A percentile compares a stretch with the other conserved stretches of the same genome.
Evolutionary conservation across 306 rosid genomes (phyloP).

Genomic region (Rubus idaeus): DNA sequence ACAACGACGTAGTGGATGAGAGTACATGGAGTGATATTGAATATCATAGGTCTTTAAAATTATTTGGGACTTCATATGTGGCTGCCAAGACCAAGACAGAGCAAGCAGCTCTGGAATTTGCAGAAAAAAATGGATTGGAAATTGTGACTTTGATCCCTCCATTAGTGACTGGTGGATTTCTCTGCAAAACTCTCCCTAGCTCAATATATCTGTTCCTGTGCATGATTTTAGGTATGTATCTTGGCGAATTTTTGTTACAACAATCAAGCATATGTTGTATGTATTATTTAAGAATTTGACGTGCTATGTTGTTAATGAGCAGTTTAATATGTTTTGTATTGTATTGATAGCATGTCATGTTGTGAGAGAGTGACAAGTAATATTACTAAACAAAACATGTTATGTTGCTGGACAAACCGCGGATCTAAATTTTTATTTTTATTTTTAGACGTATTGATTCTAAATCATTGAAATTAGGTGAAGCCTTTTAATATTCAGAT

Average conservation of each 20-base stretch:
- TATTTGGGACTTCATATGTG: conserved; percentile 31
- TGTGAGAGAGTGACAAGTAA: too few species aligned
- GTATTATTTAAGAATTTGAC: too few species aligned
- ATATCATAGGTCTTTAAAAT: conserved; percentile 17
- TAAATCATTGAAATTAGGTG: too few species aligned
- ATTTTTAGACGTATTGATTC: too few species aligned
- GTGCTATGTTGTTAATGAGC: too few species aligned
- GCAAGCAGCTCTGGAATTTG: conserved; percentile 50
- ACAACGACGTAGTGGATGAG: conserved; percentile 38
- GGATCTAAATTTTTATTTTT: too few species aligned
- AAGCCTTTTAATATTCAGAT: too few species aligned
- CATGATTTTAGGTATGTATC: conserved; percentile 42
- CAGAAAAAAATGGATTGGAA: conserved; percentile 45
- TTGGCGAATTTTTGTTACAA: not conserved
- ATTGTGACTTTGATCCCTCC: conserved; percentile 48
- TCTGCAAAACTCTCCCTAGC: conserved; percentile 48
- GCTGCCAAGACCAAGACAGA: conserved; percentile 58
- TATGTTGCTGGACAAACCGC: too few species aligned
- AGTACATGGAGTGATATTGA: conserved; percentile 47
- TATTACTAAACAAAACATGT: too few species aligned
- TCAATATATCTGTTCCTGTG: conserved; percentile 26
- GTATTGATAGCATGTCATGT: too few species aligned
- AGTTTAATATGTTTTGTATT: too few species aligned
- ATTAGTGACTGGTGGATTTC: conserved; percentile 54
- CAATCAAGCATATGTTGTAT: not conserved